phyloP scores from a whole-genome alignment of 2,329 filamentous ascomycete species.

The Penicillium digitatum region DNA sequence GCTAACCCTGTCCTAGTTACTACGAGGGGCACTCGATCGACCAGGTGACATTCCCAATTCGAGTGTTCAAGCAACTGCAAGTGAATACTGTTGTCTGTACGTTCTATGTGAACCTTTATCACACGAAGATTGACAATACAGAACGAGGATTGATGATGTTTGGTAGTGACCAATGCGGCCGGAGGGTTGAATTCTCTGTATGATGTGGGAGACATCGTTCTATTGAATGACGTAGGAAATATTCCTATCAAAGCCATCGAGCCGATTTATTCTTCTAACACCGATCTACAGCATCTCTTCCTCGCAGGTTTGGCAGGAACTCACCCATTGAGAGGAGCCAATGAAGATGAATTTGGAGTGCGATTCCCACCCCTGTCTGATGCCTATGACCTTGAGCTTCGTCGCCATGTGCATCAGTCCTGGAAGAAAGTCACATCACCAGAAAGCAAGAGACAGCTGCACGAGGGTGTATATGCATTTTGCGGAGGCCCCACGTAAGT shows the following conservation, averaged over 20 bases:
- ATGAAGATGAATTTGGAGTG: constrained; percentile 58
- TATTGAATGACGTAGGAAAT: constrained; percentile 58
- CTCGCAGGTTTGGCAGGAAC: constrained; percentile 58
- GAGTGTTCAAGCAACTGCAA: constrained; percentile 60
- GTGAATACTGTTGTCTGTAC: constrained; percentile 57
- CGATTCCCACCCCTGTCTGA: constrained; percentile 63
- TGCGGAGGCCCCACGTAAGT: constrained; percentile 58
- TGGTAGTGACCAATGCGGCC: constrained; percentile 61
- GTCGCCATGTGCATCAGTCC: constrained; percentile 54
- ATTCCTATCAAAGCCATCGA: neutral
- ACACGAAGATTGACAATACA: neutral
- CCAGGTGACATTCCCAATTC: constrained; percentile 59
- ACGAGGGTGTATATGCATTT: constrained; percentile 65
- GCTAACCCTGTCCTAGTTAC: constrained; percentile 46
- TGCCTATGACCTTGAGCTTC: constrained; percentile 61
- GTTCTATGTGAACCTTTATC: constrained; percentile 13
- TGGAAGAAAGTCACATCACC: constrained; percentile 51
- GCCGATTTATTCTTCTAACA: constrained; percentile 13
- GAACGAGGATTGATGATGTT: constrained; percentile 4
- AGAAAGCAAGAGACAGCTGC: constrained; percentile 50
- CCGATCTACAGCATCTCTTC: constrained; percentile 54
- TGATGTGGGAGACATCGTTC: constrained; percentile 60
- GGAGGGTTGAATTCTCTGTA: constrained; percentile 63
- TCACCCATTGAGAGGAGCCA: constrained; percentile 60
- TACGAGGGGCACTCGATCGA: constrained; percentile 65